These are phyloP conservation scores for Hydrangea macrophylla DNA, from an alignment of 148 eudicot species.

Conservation along the genomic window DNA sequence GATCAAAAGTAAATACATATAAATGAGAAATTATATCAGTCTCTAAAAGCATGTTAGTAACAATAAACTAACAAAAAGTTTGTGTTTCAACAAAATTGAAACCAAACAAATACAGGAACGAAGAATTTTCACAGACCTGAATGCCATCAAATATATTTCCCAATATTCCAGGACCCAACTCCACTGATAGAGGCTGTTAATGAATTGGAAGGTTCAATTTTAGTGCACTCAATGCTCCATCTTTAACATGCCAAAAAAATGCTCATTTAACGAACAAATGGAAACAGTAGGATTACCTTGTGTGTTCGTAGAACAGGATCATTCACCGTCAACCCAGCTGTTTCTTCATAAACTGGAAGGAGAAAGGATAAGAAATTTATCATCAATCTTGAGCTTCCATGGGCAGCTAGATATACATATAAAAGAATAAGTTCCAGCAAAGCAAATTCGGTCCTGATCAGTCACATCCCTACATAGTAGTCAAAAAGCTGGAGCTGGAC, in stretches of 20 bases:
- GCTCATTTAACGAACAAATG: not conserved
- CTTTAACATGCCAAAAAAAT: not conserved
- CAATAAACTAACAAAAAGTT: not conserved
- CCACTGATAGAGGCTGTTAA: constrained; percentile 87
- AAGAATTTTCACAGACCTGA: constrained; percentile 50
- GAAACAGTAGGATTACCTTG: constrained; percentile 51
- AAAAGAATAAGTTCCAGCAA: too few species aligned
- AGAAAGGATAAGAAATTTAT: not conserved
- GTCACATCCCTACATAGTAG: too few species aligned
- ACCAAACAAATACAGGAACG: not conserved
- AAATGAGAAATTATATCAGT: constrained; percentile 10
- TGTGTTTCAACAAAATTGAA: not conserved
- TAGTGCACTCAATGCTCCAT: constrained; percentile 1
- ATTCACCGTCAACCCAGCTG: constrained; percentile 93
- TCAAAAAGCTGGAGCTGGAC: not conserved
- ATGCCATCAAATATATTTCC: constrained; percentile 98
- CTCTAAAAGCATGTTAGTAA: not conserved
- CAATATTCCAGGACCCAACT: constrained; percentile 94
- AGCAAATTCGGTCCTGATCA: too few species aligned
- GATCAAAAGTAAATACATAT: too few species aligned
- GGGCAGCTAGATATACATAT: too few species aligned
- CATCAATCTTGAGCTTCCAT: not conserved
- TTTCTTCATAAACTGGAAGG: constrained; percentile 87
- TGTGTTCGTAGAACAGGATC: constrained; percentile 97
- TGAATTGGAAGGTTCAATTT: constrained; percentile 7